These are phyloP conservation scores for Amanita subjunquillea DNA, from an alignment of 768 basidiomycete genomes.

Conservation along the genomic window DNA sequence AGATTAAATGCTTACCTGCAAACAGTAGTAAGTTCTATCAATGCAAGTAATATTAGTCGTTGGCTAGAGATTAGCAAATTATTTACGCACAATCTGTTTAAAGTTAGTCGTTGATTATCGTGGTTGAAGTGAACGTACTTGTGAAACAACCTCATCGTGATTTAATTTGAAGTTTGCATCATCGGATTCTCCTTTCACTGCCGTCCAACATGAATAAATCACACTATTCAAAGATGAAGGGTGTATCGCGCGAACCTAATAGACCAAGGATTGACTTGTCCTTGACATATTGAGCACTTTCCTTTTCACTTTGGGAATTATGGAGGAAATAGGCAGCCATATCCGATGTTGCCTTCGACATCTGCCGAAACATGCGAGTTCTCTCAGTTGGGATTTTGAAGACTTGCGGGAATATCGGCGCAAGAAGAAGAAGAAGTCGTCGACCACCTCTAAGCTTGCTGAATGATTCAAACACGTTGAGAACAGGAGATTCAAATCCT, in stretches of 20 bases:
- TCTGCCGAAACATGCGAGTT: background rate
- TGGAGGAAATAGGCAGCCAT: background rate
- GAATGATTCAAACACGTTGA: background rate
- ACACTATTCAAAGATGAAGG: background rate
- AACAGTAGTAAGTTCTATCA: background rate
- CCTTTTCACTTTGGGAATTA: background rate
- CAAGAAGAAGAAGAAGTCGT: background rate
- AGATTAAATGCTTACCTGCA: background rate
- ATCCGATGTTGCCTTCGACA: background rate
- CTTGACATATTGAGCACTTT: background rate
- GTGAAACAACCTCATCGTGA: background rate
- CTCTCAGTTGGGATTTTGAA: background rate
- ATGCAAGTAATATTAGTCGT: background rate
- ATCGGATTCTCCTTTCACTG: background rate
- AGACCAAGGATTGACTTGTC: conserved; percentile 1
- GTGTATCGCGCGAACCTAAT: background rate
- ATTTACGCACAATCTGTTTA: background rate
- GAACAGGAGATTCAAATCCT: background rate
- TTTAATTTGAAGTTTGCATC: background rate
- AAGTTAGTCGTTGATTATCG: background rate
- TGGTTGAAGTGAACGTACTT: background rate
- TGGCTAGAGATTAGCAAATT: background rate
- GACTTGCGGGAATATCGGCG: background rate
- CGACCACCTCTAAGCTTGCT: background rate
- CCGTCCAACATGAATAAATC: background rate